Evolutionary conservation across 306 rosid species (phyloP).

Genomic region (Hylodesmum podocarpum): DNA sequence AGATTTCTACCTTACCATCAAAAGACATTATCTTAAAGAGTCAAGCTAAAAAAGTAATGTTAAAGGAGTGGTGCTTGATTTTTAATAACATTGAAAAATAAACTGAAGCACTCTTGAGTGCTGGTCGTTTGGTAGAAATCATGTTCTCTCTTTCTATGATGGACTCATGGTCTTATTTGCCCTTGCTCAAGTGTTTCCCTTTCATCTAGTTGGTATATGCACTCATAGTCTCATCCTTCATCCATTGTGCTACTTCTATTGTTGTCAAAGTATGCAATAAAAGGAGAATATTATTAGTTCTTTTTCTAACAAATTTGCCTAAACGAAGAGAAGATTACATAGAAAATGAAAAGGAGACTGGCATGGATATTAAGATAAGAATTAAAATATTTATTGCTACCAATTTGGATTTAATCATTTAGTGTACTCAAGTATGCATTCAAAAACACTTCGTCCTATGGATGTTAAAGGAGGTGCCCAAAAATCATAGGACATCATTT

Average conservation of each 20-base stretch:
- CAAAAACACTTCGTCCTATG: not conserved
- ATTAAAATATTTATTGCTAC: not conserved
- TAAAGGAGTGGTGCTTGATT: not conserved
- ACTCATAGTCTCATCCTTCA: not conserved
- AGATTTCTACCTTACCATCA: not conserved
- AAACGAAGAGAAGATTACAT: not conserved
- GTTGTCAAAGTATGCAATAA: not conserved
- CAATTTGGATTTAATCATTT: not conserved
- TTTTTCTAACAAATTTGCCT: not conserved
- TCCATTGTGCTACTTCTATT: not conserved
- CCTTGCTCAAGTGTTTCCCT: not conserved
- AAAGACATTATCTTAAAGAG: not conserved
- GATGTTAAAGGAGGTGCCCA: not conserved
- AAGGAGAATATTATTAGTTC: not conserved
- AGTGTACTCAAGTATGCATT: not conserved
- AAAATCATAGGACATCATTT: not conserved
- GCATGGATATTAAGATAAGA: not conserved
- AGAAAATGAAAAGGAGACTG: not conserved
- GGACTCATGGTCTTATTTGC: not conserved
- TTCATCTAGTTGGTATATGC: not conserved
- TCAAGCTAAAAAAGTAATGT: not conserved
- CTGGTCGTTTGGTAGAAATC: not conserved
- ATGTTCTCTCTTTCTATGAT: not conserved
- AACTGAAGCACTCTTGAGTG: not conserved
- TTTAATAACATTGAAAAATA: not conserved